Conservation (phyloP, 225 moss, liverwort and hornwort genomes). For the Sphagnum tenellum region DNA sequence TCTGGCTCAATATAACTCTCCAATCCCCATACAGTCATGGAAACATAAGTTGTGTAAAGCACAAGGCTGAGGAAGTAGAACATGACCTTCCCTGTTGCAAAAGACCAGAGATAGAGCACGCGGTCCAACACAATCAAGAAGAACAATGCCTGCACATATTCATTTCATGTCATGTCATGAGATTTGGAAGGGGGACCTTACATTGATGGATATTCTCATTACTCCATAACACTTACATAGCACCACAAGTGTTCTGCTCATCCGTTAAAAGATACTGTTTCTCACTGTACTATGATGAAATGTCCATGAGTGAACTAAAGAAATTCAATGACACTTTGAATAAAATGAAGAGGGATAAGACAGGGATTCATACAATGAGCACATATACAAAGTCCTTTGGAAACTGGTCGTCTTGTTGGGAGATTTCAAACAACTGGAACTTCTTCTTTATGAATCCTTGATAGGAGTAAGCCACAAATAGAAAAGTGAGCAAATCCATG, state of each 20-base stretch:
- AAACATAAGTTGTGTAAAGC: conserved; percentile 73
- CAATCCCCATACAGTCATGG: conserved; percentile 52
- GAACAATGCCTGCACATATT: conserved; percentile 65
- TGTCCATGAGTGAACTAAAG: too few relatives aligned
- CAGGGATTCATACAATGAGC: conserved; percentile 47
- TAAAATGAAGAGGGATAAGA: background rate
- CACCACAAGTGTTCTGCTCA: too few relatives aligned
- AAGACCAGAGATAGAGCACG: conserved; percentile 75
- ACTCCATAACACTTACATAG: too few relatives aligned
- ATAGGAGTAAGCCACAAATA: conserved; percentile 73
- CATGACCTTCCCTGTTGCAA: conserved; percentile 76
- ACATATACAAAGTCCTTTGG: conserved; percentile 66
- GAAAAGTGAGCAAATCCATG: conserved; percentile 71
- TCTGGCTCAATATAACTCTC: conserved; percentile 16
- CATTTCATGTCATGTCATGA: too few relatives aligned
- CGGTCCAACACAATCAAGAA: conserved; percentile 87
- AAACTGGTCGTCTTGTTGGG: conserved; percentile 72
- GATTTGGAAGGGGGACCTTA: too few relatives aligned
- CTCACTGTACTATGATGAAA: too few relatives aligned
- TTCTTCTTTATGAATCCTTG: conserved; percentile 40
- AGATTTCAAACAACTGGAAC: conserved; percentile 45
- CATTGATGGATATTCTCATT: too few relatives aligned
- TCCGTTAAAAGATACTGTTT: too few relatives aligned
- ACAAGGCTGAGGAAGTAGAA: conserved; percentile 69
- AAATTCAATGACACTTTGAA: too few relatives aligned